Conservation (phyloP, 2,329 filamentous ascomycete species). For the Aspergillus sp. region DNA sequence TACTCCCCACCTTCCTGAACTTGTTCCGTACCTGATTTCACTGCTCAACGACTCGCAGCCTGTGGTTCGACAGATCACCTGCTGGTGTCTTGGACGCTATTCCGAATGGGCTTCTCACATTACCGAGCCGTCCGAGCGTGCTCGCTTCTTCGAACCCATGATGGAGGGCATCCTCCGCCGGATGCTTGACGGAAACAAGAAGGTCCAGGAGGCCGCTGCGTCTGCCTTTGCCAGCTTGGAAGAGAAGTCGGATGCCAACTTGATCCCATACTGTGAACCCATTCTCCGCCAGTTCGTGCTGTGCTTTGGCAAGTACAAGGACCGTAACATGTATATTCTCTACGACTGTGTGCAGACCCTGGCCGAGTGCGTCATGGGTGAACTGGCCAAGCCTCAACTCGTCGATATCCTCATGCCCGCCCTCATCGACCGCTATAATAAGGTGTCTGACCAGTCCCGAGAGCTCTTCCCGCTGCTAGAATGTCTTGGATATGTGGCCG, state of each 20-base stretch:
- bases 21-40: constrained; percentile 86
- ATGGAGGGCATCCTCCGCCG: constrained; percentile 93
- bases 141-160: constrained; percentile 86
- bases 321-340: constrained; percentile 97
- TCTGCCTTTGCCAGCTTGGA: constrained; percentile 96
- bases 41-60: constrained; percentile 82
- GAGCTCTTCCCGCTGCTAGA: constrained; percentile 96
- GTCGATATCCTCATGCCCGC: constrained; percentile 88
- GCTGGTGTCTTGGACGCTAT: constrained; percentile 94
- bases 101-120: constrained; percentile 87
- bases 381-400: constrained; percentile 77
- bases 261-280: constrained; percentile 82
- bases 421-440: constrained; percentile 82
- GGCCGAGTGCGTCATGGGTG: constrained; percentile 83
- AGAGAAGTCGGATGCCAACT: constrained; percentile 79
- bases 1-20: constrained; percentile 82
- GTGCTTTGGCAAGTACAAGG: constrained; percentile 95
- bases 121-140: constrained; percentile 63
- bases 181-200: constrained; percentile 97
- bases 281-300: constrained; percentile 90
- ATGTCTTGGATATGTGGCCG: constrained; percentile 90
- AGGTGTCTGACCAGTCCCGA: constrained; percentile 81
- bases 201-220: constrained; percentile 92
- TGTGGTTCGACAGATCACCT: constrained; percentile 93
- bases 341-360: constrained; percentile 98